phyloP scores from a whole-genome alignment of 768 basidiomycete genomes.

The Boletellus ananiceps region DNA sequence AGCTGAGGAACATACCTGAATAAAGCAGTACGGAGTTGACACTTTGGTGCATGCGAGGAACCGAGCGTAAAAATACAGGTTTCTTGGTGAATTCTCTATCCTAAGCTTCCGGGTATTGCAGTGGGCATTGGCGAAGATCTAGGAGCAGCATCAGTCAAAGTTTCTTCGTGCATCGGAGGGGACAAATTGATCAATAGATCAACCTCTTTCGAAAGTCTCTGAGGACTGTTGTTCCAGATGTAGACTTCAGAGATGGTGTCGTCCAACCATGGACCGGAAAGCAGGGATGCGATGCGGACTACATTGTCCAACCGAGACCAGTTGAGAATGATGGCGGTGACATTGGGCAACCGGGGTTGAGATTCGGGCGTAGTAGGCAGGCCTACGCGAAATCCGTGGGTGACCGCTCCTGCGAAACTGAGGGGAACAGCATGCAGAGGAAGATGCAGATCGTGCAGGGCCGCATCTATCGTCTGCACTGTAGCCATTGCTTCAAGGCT shows the following conservation, averaged over 20 bases:
- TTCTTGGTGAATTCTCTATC: constrained; percentile 54
- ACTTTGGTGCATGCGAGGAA: constrained; percentile 53
- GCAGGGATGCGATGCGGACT: constrained; percentile 44
- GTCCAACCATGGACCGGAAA: constrained; percentile 46
- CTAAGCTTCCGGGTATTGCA: constrained; percentile 43
- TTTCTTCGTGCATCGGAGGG: not conserved
- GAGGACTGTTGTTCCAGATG: constrained; percentile 63
- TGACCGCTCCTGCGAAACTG: constrained; percentile 12
- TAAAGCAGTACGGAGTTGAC: constrained; percentile 53
- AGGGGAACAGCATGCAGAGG: constrained; percentile 13
- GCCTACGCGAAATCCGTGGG: constrained; percentile 13
- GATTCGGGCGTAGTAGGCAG: not conserved
- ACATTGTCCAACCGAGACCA: constrained; percentile 67
- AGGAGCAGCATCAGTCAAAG: not conserved
- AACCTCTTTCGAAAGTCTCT: constrained; percentile 40
- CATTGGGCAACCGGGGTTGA: constrained; percentile 31
- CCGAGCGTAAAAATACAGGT: constrained; percentile 59
- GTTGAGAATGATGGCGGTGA: constrained; percentile 58
- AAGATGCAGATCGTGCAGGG: constrained; percentile 13
- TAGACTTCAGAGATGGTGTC: constrained; percentile 45
- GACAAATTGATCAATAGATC: constrained; percentile 9
- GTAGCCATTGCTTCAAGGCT: constrained; percentile 3
- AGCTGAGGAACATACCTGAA: constrained; percentile 43
- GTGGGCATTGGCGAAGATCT: constrained; percentile 40
- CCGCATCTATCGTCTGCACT: constrained; percentile 3